Conservation (phyloP, 164 flowering plant species). For the Piper betle region DNA sequence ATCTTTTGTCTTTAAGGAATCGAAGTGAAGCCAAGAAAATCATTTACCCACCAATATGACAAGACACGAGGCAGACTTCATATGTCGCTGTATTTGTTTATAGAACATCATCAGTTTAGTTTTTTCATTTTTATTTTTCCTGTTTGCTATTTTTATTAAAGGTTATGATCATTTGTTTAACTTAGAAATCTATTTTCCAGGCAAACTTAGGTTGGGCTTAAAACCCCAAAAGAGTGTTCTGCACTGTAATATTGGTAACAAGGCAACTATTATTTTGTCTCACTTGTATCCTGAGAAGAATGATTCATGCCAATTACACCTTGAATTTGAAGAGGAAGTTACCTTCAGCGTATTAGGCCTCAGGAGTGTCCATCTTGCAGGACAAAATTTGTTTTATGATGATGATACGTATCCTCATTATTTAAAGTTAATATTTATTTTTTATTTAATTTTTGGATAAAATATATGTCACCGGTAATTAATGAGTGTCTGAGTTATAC, state of each 20-base stretch:
- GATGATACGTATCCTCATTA: slow-evolving; percentile 49
- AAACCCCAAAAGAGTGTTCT: slow-evolving; percentile 24
- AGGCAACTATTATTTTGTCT: slow-evolving; percentile 53
- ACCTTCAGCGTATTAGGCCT: slow-evolving; percentile 64
- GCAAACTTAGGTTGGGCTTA: slow-evolving; percentile 68
- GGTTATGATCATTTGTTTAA: not conserved
- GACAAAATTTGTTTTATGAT: slow-evolving; percentile 25
- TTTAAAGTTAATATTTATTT: not conserved
- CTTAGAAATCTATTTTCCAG: slow-evolving; percentile 20
- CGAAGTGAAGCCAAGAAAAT: slow-evolving; percentile 66
- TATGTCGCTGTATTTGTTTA: slow-evolving; percentile 46
- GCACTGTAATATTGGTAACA: slow-evolving; percentile 62
- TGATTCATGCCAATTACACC: slow-evolving; percentile 46
- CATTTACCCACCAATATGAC: slow-evolving; percentile 31
- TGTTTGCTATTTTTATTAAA: not conserved
- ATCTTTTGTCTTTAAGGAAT: slow-evolving; percentile 30
- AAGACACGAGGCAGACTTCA: slow-evolving; percentile 40
- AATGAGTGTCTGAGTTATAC: no score
- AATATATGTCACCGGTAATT: no score
- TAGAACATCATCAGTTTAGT: not conserved
- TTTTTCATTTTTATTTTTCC: not conserved
- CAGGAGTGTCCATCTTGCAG: slow-evolving; percentile 68
- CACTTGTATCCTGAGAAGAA: slow-evolving; percentile 48
- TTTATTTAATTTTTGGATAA: not conserved
- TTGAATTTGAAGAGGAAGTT: slow-evolving; percentile 68